Evolutionary conservation across 2,329 filamentous ascomycete species (phyloP).

Genomic region (Ceratocystis alfenasii): DNA sequence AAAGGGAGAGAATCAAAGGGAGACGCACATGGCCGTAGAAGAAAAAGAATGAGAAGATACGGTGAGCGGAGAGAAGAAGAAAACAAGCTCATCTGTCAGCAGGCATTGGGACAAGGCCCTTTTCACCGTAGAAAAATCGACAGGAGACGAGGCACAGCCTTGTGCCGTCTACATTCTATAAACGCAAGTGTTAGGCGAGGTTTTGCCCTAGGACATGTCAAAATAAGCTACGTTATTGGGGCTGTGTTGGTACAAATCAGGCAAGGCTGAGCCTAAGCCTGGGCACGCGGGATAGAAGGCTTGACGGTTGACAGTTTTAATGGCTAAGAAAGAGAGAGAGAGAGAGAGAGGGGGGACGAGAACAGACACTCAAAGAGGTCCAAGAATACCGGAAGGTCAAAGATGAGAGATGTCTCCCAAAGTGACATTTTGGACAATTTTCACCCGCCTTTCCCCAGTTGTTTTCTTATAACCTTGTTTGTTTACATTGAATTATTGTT

Average conservation of each 20-base stretch:
- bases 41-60: not conserved
- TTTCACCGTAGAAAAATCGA: not conserved
- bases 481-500: not conserved
- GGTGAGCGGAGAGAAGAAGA: not conserved
- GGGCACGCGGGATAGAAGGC: not conserved
- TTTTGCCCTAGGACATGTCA: slow-evolving; percentile 1
- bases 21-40: not conserved
- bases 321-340: not conserved
- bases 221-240: slow-evolving; percentile 12
- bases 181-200: not conserved
- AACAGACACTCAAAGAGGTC: not conserved
- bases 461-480: not conserved
- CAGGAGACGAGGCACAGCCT: not conserved
- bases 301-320: not conserved
- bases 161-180: not conserved
- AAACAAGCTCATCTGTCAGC: not conserved
- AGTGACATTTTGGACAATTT: not conserved
- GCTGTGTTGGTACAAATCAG: slow-evolving; percentile 3
- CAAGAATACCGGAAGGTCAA: not conserved
- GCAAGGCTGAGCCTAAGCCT: not conserved
- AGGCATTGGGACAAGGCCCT: not conserved
- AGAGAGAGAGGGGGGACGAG: not conserved
- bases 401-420: not conserved
- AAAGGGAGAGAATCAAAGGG: slow-evolving; percentile 5
- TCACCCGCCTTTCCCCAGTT: not conserved